Conservation (phyloP, 2,329 filamentous ascomycete species). For the Ophiostoma australiae region DNA sequence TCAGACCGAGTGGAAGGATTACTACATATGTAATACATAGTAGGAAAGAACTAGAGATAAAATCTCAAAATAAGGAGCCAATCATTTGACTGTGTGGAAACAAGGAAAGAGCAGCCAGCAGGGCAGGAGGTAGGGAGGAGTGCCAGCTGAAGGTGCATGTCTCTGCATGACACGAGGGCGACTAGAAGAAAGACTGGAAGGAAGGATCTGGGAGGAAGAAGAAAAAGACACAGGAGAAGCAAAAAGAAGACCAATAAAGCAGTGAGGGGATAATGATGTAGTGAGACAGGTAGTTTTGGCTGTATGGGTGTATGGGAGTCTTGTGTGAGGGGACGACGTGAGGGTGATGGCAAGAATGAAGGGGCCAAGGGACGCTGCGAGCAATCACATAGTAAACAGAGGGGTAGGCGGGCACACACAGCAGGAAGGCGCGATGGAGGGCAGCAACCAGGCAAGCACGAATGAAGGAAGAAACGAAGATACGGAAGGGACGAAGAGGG, state of each 20-base stretch:
- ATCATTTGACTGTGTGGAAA: background rate
- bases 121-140: background rate
- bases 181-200: no score
- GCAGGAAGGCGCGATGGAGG: background rate
- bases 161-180: background rate
- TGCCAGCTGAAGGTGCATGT: background rate
- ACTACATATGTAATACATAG: background rate
- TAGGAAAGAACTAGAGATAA: no score
- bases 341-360: slow-evolving; percentile 1
- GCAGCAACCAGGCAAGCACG: no score
- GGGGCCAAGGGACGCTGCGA: background rate
- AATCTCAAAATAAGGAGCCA: background rate
- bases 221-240: no score
- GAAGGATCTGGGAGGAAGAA: no score
- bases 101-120: background rate
- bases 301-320: background rate
- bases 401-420: background rate
- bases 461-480: background rate
- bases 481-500: no score
- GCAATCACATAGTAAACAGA: background rate
- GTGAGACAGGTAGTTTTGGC: background rate
- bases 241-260: no score
- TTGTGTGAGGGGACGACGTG: background rate
- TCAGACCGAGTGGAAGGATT: background rate
- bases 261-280: background rate